Percentiles rank a stretch among this genome's conserved stretches.
These are phyloP conservation scores for Salvia rosmarinus DNA, from an alignment of 257 asterid species.

Conservation along the genomic window DNA sequence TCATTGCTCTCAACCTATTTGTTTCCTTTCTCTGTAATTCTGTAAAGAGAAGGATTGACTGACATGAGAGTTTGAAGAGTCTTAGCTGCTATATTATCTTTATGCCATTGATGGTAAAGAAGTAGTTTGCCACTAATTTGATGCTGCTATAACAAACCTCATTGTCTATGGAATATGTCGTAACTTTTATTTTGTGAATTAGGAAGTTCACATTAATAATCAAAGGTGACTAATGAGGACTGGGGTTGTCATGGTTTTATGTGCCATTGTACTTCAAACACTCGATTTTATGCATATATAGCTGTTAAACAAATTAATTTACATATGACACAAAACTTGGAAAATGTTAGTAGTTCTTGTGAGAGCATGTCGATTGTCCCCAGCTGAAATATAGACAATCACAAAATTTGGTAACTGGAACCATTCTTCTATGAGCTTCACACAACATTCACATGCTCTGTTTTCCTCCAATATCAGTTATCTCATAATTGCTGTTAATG, in stretches of 20 bases:
- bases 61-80: not conserved
- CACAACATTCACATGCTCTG: slow-evolving; percentile 15
- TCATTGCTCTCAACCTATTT: not conserved
- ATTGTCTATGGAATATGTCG: not conserved
- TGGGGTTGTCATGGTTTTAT: not conserved
- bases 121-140: not conserved
- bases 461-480: slow-evolving; percentile 6
- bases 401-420: not conserved
- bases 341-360: not conserved
- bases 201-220: not conserved
- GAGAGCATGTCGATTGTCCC: not conserved
- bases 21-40: not conserved
- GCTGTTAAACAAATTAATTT: not conserved
- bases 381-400: slow-evolving; percentile 7
- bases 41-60: not conserved
- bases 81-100: not conserved
- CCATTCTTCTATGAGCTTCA: slow-evolving; percentile 5
- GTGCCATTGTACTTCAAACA: slow-evolving; percentile 13
- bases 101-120: not conserved
- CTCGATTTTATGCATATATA: slow-evolving; percentile 8
- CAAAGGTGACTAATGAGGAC: slow-evolving; percentile 12
- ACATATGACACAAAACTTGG: not conserved
- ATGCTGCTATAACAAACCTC: not conserved
- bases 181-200: slow-evolving; percentile 1
- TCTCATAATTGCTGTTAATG: not conserved